Conservation (phyloP, 345 rosid species). For the Clausena lansium region DNA sequence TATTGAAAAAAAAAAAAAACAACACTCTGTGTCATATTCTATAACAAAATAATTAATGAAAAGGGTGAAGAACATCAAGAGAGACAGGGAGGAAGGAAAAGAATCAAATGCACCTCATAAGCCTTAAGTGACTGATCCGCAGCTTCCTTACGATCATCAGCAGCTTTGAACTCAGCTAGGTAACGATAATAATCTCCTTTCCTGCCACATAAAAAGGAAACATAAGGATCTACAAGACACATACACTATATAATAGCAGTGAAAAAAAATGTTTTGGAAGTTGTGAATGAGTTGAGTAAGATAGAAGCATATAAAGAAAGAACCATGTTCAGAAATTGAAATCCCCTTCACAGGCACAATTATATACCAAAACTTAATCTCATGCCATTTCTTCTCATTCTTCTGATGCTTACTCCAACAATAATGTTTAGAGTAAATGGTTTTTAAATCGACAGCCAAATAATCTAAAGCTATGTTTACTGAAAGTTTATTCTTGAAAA, state of each 20-base stretch:
- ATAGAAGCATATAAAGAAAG: not conserved
- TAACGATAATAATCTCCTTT: constrained; percentile 59
- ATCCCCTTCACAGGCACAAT: not conserved
- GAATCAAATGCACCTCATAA: constrained; percentile 39
- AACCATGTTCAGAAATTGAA: not conserved
- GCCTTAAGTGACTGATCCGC: constrained; percentile 59
- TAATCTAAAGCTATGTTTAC: not conserved
- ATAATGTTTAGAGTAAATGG: not conserved
- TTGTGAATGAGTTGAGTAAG: not conserved
- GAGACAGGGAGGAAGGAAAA: not conserved
- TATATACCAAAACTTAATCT: not conserved
- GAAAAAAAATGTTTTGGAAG: not conserved
- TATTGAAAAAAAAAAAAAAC: constrained; percentile 6
- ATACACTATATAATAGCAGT: not conserved
- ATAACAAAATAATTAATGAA: not conserved
- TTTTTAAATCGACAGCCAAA: not conserved
- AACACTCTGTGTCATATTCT: not conserved
- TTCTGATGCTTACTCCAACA: constrained; percentile 1
- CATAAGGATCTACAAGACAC: not conserved
- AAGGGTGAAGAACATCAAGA: not conserved
- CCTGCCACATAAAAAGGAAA: constrained; percentile 27
- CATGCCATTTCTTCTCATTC: not conserved
- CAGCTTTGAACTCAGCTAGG: constrained; percentile 48
- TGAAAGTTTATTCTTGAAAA: not conserved
- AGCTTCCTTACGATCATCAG: constrained; percentile 50